Evolutionary conservation across 1,284 basidiomycete genomes (phyloP).

Genomic region (Malassezia slooffiae): DNA sequence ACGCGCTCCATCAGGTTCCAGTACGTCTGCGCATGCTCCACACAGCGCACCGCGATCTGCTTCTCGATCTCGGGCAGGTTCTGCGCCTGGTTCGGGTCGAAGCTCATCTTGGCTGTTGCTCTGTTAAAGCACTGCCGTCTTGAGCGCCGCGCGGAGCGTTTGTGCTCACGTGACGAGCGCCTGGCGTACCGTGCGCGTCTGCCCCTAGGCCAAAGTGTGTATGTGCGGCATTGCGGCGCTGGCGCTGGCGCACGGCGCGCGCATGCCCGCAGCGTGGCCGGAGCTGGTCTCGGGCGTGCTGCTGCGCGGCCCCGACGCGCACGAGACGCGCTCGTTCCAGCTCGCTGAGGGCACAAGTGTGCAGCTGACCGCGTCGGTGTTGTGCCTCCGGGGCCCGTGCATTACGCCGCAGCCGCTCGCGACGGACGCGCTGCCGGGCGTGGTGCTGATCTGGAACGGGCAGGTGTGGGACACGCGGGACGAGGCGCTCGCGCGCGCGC

Average conservation of each 20-base stretch:
- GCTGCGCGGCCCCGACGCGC: conserved; percentile 1
- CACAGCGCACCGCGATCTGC: conserved; percentile 85
- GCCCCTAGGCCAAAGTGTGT: too few species aligned
- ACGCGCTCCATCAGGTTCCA: conserved; percentile 86
- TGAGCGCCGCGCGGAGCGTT: too few species aligned
- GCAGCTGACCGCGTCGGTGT: conserved; percentile 16
- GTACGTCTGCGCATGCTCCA: conserved; percentile 69
- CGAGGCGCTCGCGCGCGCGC: background rate
- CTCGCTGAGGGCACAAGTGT: background rate
- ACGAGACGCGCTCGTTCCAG: background rate
- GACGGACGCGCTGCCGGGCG: conserved; percentile 5
- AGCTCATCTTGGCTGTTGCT: too few species aligned
- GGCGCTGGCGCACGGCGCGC: conserved; percentile 1
- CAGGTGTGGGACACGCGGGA: conserved; percentile 26
- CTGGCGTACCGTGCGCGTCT: too few species aligned
- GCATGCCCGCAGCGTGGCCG: background rate
- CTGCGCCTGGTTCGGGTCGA: conserved; percentile 52
- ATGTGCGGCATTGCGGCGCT: conserved; percentile 15
- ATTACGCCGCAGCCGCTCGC: conserved; percentile 26
- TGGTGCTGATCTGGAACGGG: conserved; percentile 37
- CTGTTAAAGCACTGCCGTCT: too few species aligned
- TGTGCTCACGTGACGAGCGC: conserved; percentile 10
- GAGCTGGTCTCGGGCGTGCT: conserved; percentile 2
- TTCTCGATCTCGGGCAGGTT: conserved; percentile 92
- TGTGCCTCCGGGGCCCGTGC: conserved; percentile 29